Conservation (phyloP, 208 protist species). For the Crithidia brevicula region DNA sequence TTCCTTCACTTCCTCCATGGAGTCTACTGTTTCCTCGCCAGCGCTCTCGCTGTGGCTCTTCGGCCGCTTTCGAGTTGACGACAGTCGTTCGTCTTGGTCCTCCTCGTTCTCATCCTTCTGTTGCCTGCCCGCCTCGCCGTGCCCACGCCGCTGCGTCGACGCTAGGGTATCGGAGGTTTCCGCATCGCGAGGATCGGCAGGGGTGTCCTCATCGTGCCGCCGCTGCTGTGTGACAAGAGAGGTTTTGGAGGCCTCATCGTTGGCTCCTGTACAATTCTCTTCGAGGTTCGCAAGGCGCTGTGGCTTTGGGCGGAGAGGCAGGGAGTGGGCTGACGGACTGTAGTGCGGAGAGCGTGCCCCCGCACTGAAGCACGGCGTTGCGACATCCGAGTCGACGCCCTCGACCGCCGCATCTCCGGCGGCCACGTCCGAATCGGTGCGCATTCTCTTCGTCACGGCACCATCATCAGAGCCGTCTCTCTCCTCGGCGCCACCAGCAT, state of each 20-base stretch:
- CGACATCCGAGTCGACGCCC: not conserved
- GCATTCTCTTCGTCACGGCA: not conserved
- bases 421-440: too few species aligned
- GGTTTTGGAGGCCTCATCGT: too few species aligned
- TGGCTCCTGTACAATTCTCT: too few species aligned
- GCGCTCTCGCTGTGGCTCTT: not conserved
- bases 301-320: not conserved
- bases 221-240: too few species aligned
- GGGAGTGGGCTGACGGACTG: not conserved
- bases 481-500: too few species aligned
- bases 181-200: too few species aligned
- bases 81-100: not conserved
- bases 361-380: conserved; percentile 6
- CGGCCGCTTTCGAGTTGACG: not conserved
- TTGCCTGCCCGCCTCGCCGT: too few species aligned
- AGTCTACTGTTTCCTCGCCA: not conserved
- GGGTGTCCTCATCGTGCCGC: too few species aligned
- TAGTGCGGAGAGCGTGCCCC: not conserved
- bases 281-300: not conserved
- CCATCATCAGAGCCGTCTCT: not conserved
- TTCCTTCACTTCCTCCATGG: not conserved
- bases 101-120: not conserved
- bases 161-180: too few species aligned
- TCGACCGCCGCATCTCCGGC: not conserved
- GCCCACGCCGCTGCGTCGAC: too few species aligned